These are phyloP conservation scores for Cokeromyces recurvatus DNA, from an alignment of 371 early-diverging fungal genomes.

Conservation along the genomic window DNA sequence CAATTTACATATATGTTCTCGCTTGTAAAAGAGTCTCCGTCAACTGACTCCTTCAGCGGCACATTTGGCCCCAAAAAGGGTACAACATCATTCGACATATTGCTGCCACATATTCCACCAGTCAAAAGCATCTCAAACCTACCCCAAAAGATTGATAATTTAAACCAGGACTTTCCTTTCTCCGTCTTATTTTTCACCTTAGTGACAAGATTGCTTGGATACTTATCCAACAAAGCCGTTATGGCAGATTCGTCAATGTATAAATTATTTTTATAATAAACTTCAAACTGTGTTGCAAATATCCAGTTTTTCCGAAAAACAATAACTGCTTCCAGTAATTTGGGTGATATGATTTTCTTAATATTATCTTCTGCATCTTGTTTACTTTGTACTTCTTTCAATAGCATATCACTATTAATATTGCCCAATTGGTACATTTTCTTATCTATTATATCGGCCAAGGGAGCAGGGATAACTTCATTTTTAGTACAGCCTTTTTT, in stretches of 20 bases:
- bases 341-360: constrained; percentile 8
- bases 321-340: constrained; percentile 8
- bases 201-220: background rate
- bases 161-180: constrained; percentile 2
- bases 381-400: constrained; percentile 12
- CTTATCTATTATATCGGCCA: constrained; percentile 5
- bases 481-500: constrained; percentile 2
- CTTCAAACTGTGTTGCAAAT: constrained; percentile 12
- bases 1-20: constrained; percentile 6
- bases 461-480: constrained; percentile 4
- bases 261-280: constrained; percentile 9
- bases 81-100: constrained; percentile 4
- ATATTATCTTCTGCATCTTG: constrained; percentile 12
- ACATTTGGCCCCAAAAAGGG: constrained; percentile 6
- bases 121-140: constrained; percentile 9
- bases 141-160: constrained; percentile 3
- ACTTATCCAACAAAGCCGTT: constrained; percentile 3
- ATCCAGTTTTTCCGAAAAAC: constrained; percentile 10
- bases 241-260: constrained; percentile 5
- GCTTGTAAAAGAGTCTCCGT: constrained; percentile 7
- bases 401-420: constrained; percentile 6
- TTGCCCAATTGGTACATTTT: constrained; percentile 8
- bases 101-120: constrained; percentile 9
- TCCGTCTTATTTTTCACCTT: no score
- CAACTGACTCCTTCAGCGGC: constrained; percentile 5